Base-by-base conservation (phyloP, 352 stramenopile species). In the Aphanomyces stellatus region DNA sequence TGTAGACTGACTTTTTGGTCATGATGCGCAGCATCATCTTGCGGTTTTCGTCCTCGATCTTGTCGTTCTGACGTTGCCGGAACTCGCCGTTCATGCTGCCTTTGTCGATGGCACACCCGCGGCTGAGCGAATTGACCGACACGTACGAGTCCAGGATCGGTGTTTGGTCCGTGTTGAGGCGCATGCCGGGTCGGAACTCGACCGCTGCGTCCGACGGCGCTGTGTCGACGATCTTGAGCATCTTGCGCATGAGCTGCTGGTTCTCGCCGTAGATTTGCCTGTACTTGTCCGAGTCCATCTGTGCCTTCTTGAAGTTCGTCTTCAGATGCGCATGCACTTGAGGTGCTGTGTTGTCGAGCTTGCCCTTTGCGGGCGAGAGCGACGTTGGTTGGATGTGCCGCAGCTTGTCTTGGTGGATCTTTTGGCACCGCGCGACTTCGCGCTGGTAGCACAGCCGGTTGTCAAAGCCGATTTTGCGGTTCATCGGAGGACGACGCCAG, bases 381-480 rank as follows among this genome's bases (percentile, higher is more conserved):
- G 76, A 80, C 22, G 81, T 90, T 5, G 80, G 75, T 30, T 87
- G 53, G 24, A 90, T 68, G 28, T 75, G 76, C 62, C 88, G 73
- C 6, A 92, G 72, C 57, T 88, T 90, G 33, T 77, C 72, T 17
- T 88, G 77, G 72, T 90, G 83, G 19, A 89, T 65, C 4, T 74
- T 74, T 43, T 89, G 81, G 51, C 85, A 77, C 30, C 76, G 77
- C 17, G 72, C 69, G 33, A 92, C 80, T 62, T 89, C 77, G 55
- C 83, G 83, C 72, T 92, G 81, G 53, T 90, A 92, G 74, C 83
- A 92, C 34, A 92, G 72, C 11, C 79, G 83, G 57, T 92, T 92
- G 70, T 90, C 79, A 65, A 90, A 92, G 68, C 76, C 75, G 61
- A 92, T 75, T 65, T 73, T 85, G 66, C 74, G 81, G 75, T 92